Percentiles rank a stretch among this genome's conserved stretches.
These are phyloP conservation scores for Madurella fahalii DNA, from an alignment of 2,329 filamentous ascomycete genomes.

Conservation along the genomic window DNA sequence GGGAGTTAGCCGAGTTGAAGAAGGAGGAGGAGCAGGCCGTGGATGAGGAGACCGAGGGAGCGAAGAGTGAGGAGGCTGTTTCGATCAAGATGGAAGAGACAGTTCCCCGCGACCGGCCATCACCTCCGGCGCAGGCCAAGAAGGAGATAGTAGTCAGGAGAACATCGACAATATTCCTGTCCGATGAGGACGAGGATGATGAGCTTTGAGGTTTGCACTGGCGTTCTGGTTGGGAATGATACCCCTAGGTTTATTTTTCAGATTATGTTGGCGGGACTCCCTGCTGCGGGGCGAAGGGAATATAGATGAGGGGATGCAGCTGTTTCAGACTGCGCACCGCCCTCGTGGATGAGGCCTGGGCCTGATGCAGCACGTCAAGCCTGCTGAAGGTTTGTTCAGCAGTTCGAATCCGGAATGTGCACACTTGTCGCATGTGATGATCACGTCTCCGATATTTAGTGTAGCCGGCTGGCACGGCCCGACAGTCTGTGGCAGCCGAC, in stretches of 20 bases:
- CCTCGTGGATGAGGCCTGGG: too few relatives aligned
- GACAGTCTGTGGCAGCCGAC: not conserved
- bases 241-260: too few relatives aligned
- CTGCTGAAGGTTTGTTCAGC: too few relatives aligned
- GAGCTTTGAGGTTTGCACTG: constrained; percentile 21
- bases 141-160: constrained; percentile 6
- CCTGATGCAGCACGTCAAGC: too few relatives aligned
- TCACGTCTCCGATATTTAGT: too few relatives aligned
- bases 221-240: not conserved
- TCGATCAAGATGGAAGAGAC: constrained; percentile 1
- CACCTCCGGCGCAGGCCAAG: not conserved
- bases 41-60: not conserved
- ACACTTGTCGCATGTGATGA: constrained; percentile 1
- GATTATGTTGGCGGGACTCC: too few relatives aligned
- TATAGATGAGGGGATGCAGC: too few relatives aligned
- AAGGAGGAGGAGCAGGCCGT: constrained; percentile 17
- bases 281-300: too few relatives aligned
- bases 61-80: not conserved
- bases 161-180: constrained; percentile 18
- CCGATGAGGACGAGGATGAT: constrained; percentile 25
- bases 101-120: not conserved
- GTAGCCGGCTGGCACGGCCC: not conserved
- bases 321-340: too few relatives aligned
- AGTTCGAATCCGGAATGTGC: not conserved
- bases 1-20: constrained; percentile 28